phyloP scores from a whole-genome alignment of 2,329 filamentous ascomycete species.

The Botrytis galanthina region DNA sequence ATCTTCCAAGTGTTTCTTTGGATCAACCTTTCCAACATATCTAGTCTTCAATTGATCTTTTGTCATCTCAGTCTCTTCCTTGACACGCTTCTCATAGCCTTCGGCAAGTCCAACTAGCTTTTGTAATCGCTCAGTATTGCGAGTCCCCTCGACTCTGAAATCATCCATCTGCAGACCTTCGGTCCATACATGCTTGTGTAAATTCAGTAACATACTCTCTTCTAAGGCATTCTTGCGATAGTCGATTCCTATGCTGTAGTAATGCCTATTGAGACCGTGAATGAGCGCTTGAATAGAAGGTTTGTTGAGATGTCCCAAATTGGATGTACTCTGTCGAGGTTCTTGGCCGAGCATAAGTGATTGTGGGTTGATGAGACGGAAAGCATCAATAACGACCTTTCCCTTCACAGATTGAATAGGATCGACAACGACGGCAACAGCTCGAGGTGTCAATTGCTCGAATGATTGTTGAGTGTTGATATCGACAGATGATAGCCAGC shows the following conservation, averaged over 20 bases:
- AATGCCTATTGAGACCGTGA: constrained; percentile 95
- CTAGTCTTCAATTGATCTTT: constrained; percentile 98
- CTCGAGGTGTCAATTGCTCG: constrained; percentile 93
- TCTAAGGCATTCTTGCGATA: constrained; percentile 96
- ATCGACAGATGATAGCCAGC: constrained; percentile 98
- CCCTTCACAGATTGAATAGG: constrained; percentile 99
- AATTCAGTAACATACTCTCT: constrained; percentile 99
- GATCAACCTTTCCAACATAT: constrained; percentile 98
- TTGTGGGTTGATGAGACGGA: constrained; percentile 97
- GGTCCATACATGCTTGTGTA: constrained; percentile 99
- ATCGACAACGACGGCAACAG: constrained; percentile 96
- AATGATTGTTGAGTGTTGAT: constrained; percentile 99
- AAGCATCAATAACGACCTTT: constrained; percentile 98
- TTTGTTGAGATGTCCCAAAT: constrained; percentile 97
- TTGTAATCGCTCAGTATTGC: constrained; percentile 86
- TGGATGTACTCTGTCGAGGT: constrained; percentile 94
- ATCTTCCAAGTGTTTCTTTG: constrained; percentile 98
- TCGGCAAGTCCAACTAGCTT: constrained; percentile 86
- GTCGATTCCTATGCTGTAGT: constrained; percentile 98
- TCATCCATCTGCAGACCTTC: constrained; percentile 97
- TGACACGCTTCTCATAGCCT: constrained; percentile 97
- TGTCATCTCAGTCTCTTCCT: constrained; percentile 95
- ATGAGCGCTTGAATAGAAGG: constrained; percentile 99
- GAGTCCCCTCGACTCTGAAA: constrained; percentile 78
- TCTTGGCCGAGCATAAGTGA: constrained; percentile 97